Conservation (phyloP, 2,329 filamentous ascomycete genomes). For the Penicillium sp. region DNA sequence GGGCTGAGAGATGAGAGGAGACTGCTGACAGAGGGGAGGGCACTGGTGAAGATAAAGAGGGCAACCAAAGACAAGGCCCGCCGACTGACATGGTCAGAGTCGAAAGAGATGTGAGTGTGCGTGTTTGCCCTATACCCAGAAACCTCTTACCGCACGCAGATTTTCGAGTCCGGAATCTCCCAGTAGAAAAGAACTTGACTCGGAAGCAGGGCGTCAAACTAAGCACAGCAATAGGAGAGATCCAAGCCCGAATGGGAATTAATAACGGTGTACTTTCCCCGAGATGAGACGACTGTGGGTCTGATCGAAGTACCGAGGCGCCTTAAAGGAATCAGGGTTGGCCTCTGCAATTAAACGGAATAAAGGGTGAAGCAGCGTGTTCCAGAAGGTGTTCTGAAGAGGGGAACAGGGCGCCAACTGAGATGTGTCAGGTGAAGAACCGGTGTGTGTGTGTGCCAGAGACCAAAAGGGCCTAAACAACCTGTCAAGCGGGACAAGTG, state of each 20-base stretch:
- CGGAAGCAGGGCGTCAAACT: conserved; percentile 10
- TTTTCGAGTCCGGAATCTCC: conserved; percentile 1
- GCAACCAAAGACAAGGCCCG: conserved; percentile 40
- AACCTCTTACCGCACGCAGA: conserved; percentile 1
- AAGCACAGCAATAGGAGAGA: conserved; percentile 8
- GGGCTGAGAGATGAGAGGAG: conserved; percentile 29
- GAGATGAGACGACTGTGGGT: conserved; percentile 32
- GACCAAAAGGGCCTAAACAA: conserved; percentile 3
- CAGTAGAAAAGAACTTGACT: conserved; percentile 9
- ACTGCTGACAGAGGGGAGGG: conserved; percentile 34
- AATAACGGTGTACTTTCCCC: conserved; percentile 12
- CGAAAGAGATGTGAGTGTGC: not conserved
- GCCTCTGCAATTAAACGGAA: conserved; percentile 26
- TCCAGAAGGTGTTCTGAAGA: conserved; percentile 1
- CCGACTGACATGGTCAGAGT: conserved; percentile 39
- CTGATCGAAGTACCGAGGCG: conserved; percentile 30
- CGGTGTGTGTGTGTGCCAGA: conserved; percentile 5
- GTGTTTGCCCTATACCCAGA: conserved; percentile 7
- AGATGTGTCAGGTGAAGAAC: conserved; percentile 7
- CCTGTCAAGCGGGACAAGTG: conserved; percentile 10
- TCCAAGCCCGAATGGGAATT: conserved; percentile 7
- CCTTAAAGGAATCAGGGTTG: conserved; percentile 28
- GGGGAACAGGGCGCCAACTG: conserved; percentile 5
- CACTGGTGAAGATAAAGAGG: conserved; percentile 34
- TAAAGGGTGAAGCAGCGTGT: conserved; percentile 20